Conservation (phyloP, 257 asterid species). For the Knoxia roxburghii region DNA sequence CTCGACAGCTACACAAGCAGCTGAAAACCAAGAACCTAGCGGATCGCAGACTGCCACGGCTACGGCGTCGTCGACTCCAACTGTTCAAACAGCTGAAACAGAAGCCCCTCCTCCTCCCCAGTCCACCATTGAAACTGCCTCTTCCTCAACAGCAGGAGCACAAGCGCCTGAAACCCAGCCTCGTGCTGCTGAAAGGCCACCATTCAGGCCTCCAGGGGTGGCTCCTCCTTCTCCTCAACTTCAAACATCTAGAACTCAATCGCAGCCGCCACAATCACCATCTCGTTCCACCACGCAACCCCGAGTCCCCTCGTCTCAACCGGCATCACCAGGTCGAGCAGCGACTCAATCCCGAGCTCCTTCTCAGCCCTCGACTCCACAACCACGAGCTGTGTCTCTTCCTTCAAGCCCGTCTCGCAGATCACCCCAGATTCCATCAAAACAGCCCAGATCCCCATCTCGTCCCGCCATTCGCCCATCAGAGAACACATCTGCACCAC, state of each 20-base stretch:
- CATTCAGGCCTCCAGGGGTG: slow-evolving; percentile 24
- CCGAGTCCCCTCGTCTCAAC: slow-evolving; percentile 29
- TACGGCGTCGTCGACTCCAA: not conserved
- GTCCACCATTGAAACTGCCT: slow-evolving; percentile 13
- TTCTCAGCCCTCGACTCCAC: slow-evolving; percentile 41
- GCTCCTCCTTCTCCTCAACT: slow-evolving; percentile 19
- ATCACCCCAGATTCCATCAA: slow-evolving; percentile 17
- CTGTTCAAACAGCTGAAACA: slow-evolving; percentile 13
- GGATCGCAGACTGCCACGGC: slow-evolving; percentile 6
- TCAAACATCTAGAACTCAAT: slow-evolving; percentile 18
- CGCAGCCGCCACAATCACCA: slow-evolving; percentile 34
- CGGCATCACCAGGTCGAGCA: slow-evolving; percentile 32
- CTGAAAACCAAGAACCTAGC: slow-evolving; percentile 13
- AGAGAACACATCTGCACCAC: slow-evolving; percentile 28
- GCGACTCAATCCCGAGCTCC: slow-evolving; percentile 38
- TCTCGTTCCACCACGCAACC: slow-evolving; percentile 27
- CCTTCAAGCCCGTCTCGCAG: slow-evolving; percentile 29
- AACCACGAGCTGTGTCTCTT: slow-evolving; percentile 20
- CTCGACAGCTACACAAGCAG: slow-evolving; percentile 12
- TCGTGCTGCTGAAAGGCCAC: slow-evolving; percentile 24
- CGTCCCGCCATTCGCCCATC: slow-evolving; percentile 25
- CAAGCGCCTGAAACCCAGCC: slow-evolving; percentile 19
- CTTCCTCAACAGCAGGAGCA: slow-evolving; percentile 12
- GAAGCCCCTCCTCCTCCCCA: slow-evolving; percentile 17
- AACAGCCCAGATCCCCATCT: slow-evolving; percentile 28